Evolutionary conservation across 2,329 filamentous ascomycete genomes (phyloP), one percentile per base, ranked within the genome.

Genomic region (Tolypocladium paradoxum): DNA sequence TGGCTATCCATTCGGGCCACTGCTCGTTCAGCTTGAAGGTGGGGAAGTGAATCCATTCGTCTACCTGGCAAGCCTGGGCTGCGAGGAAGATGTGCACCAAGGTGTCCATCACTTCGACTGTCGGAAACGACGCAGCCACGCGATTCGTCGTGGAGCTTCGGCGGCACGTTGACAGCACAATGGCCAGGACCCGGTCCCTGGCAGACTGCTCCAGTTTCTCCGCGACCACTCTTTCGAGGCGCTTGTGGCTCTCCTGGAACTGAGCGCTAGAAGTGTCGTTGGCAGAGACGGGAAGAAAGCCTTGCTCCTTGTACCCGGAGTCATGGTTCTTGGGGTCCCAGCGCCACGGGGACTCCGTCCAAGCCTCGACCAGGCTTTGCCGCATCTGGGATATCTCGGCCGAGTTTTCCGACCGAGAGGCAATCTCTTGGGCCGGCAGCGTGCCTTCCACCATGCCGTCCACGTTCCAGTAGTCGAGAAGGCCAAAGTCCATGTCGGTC

Each of bases 161-260:
- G 48, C 76, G 77, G 59, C 78, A 84, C 4, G 77, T 81, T 49
- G 76, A 74, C 36, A 88, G 68, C 1, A 88, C 78, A 54, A 87
- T 75, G 12, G 78, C 82, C 53, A 89, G 70, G 1, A 87, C 76
- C 48, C 76, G 76, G 64, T 89, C 85, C 4, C 83, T 76, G 22
- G 71, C 74, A 6, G 74, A 68, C 27, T 68, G 63, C 31, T 76
- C 71, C 20, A 81, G 59, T 46, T 68, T 74, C 43, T 77, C 74
- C 3, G 66, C 61, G 40, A 75, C 60, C 14, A 76, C 67, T 48
- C 70, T 68, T 56, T 72, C 66, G 20, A 72, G 57, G 29, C 64
- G 64, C 55, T 66, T 67, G 45, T 67, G 60, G 48, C 65, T 66
- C 48, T 71, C 67, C 40, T 73, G 69, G 20, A 75, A 66, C 35